Evolutionary conservation across 2,329 filamentous ascomycete species (phyloP).

Genomic region (Ceratocystiopsis sp.): DNA sequence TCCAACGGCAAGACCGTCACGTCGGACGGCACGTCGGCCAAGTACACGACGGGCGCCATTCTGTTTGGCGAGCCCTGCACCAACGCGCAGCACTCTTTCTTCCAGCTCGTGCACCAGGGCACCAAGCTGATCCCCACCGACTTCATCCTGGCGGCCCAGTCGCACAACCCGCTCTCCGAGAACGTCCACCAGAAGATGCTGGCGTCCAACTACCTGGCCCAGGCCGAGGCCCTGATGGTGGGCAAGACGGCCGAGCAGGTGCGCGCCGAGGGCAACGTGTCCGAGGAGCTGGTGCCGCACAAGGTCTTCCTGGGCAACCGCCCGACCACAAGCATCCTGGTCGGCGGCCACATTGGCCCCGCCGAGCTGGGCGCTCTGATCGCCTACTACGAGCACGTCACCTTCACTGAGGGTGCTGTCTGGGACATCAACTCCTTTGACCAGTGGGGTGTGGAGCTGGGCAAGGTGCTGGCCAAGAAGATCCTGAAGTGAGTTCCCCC

Average conservation of each 20-base stretch:
- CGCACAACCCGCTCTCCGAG: conserved; percentile 84
- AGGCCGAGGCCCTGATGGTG: conserved; percentile 80
- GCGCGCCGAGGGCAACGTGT: conserved; percentile 49
- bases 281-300: conserved; percentile 73
- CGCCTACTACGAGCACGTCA: conserved; percentile 97
- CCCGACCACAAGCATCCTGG: conserved; percentile 85
- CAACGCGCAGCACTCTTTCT: conserved; percentile 99
- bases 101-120: conserved; percentile 97
- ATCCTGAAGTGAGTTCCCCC: conserved; percentile 35
- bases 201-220: conserved; percentile 80
- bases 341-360: conserved; percentile 82
- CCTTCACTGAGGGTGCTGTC: conserved; percentile 90
- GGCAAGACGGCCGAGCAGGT: conserved; percentile 73
- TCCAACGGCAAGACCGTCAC: conserved; percentile 97
- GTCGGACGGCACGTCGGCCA: conserved; percentile 71
- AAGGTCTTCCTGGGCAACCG: conserved; percentile 98
- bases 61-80: conserved; percentile 97
- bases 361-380: conserved; percentile 88
- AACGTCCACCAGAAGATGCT: conserved; percentile 96
- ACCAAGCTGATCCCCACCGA: conserved; percentile 97
- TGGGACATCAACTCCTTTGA: conserved; percentile 99
- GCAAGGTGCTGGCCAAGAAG: conserved; percentile 91
- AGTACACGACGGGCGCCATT: conserved; percentile 93
- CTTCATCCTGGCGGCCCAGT: conserved; percentile 92
- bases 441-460: conserved; percentile 98